These are phyloP conservation scores for Multifurca ochricompacta DNA, from an alignment of 768 basidiomycete species.

Conservation along the genomic window DNA sequence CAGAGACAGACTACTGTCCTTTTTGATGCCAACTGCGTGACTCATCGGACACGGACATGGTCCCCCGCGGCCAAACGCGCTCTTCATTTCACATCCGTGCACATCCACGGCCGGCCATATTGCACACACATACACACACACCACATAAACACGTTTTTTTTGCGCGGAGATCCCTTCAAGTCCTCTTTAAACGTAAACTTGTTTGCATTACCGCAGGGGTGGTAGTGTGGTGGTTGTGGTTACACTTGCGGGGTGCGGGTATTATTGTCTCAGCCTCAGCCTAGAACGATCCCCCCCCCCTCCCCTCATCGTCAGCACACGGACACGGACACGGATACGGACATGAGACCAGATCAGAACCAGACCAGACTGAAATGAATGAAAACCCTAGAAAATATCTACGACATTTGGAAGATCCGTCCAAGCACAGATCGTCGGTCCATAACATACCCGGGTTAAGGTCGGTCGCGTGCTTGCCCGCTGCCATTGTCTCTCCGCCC, in stretches of 20 bases:
- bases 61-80: constrained; percentile 1
- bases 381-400: too few species aligned
- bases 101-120: too few species aligned
- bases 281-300: too few species aligned
- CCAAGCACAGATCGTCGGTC: not conserved
- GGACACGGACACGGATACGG: too few species aligned
- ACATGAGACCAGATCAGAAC: too few species aligned
- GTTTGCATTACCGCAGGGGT: not conserved
- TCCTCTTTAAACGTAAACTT: constrained; percentile 9
- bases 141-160: not conserved
- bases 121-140: not conserved
- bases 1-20: too few species aligned
- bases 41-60: not conserved
- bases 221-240: not conserved
- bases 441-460: not conserved
- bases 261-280: not conserved
- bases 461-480: not conserved
- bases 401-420: not conserved
- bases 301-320: too few species aligned
- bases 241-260: not conserved
- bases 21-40: too few species aligned
- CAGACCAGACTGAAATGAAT: too few species aligned
- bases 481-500: not conserved
- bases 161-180: not conserved
- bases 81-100: not conserved